Conservation (phyloP, 768 basidiomycete species). For the Vararia minispora region DNA sequence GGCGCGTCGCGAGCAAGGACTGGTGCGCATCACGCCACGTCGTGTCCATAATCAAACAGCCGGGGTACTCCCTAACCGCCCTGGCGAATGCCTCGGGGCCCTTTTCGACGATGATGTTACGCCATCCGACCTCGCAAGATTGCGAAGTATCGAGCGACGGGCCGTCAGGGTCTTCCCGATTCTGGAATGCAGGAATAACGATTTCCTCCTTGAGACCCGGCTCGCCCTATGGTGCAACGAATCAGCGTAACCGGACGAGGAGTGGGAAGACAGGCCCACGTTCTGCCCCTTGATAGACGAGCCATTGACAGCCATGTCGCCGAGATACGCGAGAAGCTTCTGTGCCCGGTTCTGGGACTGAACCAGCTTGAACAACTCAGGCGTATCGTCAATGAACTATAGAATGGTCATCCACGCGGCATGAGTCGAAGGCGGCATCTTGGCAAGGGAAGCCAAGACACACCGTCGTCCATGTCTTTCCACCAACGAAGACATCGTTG, state of each 20-base stretch:
- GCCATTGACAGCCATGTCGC: slow-evolving; percentile 96
- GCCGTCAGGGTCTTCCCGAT: slow-evolving; percentile 65
- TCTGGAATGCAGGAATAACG: slow-evolving; percentile 68
- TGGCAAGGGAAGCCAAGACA: slow-evolving; percentile 17
- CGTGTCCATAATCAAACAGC: slow-evolving; percentile 94
- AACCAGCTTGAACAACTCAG: slow-evolving; percentile 98
- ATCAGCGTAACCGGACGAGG: background rate
- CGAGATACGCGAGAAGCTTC: slow-evolving; percentile 92
- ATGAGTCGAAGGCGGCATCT: background rate
- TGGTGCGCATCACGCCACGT: slow-evolving; percentile 99
- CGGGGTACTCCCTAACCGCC: slow-evolving; percentile 93
- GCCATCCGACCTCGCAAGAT: slow-evolving; percentile 89
- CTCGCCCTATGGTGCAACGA: slow-evolving; percentile 46
- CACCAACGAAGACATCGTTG: slow-evolving; percentile 90
- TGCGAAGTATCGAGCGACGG: slow-evolving; percentile 65
- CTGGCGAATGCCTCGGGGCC: slow-evolving; percentile 98
- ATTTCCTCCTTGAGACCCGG: slow-evolving; percentile 90
- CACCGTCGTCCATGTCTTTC: slow-evolving; percentile 97
- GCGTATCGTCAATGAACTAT: slow-evolving; percentile 98
- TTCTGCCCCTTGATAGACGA: slow-evolving; percentile 94
- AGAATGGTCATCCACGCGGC: slow-evolving; percentile 1
- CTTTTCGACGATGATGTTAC: slow-evolving; percentile 96
- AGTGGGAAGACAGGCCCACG: slow-evolving; percentile 22
- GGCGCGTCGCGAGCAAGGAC: slow-evolving; percentile 89
- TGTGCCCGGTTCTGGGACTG: slow-evolving; percentile 97